Conservation (phyloP, 441 rosid genomes). For the Pelargonium citronellum region DNA sequence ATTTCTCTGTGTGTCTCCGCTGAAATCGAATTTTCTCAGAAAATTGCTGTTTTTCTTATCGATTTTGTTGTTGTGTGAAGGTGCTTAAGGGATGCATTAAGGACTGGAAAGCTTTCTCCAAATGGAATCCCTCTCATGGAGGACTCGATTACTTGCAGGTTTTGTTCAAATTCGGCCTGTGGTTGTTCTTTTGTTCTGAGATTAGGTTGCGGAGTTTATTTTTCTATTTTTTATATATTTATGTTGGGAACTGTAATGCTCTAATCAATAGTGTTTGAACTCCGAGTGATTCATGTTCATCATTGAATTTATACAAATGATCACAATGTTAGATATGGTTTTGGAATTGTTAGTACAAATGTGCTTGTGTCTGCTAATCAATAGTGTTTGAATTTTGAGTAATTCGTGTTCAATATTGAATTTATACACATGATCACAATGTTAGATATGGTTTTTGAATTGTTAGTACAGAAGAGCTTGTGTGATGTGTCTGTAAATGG, state of each 20-base stretch:
- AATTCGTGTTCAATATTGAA: not conserved
- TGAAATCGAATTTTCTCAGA: not conserved
- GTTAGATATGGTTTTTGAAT: too few species aligned
- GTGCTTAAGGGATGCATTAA: conserved; percentile 55
- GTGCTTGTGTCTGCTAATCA: too few species aligned
- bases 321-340: too few species aligned
- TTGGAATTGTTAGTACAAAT: too few species aligned
- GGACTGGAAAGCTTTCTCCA: conserved; percentile 59
- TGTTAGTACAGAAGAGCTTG: too few species aligned
- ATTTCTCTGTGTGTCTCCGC: conserved; percentile 7
- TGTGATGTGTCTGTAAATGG: not conserved
- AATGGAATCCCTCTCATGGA: conserved; percentile 62
- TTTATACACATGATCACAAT: too few species aligned
- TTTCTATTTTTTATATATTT: not conserved
- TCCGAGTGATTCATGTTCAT: too few species aligned
- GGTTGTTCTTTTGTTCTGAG: not conserved
- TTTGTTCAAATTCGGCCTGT: not conserved
- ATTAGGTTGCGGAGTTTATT: not conserved
- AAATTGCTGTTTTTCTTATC: not conserved
- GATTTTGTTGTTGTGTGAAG: conserved; percentile 23
- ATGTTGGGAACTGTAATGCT: too few species aligned
- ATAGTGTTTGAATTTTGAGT: not conserved
- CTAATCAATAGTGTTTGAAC: too few species aligned
- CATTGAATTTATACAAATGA: too few species aligned
- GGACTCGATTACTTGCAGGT: conserved; percentile 86